Evolutionary conservation across 1,284 basidiomycete species (phyloP).

Genomic region (Apiotrichum gracile): DNA sequence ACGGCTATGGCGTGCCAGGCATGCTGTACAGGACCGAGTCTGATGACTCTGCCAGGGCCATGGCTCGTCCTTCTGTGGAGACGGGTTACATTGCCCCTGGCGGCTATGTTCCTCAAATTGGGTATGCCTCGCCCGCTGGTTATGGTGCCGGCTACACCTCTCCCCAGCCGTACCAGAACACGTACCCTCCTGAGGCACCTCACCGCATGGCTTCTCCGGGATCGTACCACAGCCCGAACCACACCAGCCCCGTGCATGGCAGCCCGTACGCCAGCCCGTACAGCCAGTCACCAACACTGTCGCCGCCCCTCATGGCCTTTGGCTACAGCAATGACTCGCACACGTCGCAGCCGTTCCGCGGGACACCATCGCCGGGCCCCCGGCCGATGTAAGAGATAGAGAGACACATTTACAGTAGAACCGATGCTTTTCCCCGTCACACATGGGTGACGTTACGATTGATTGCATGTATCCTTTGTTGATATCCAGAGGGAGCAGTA

Average conservation of each 20-base stretch:
- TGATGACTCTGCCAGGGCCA: slow-evolving; percentile 13
- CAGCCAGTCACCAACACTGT: not conserved
- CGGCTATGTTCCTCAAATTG: not conserved
- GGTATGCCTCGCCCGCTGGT: not conserved
- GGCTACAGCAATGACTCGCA: too few species aligned
- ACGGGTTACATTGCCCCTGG: not conserved
- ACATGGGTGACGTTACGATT: not conserved
- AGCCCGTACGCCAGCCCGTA: not conserved
- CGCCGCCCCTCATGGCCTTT: too few species aligned
- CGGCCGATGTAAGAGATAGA: too few species aligned
- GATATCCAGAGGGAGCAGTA: too few species aligned
- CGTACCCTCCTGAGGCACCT: not conserved
- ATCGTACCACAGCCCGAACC: not conserved
- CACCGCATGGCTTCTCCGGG: not conserved
- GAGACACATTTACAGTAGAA: not conserved
- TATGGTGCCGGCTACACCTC: not conserved
- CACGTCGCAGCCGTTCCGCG: too few species aligned
- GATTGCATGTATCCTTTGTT: not conserved
- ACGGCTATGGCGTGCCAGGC: not conserved
- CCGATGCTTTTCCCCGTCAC: not conserved
- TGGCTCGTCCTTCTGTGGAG: not conserved
- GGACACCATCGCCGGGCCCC: too few species aligned
- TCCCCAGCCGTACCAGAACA: not conserved
- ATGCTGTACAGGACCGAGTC: not conserved
- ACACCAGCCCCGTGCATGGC: not conserved